Conservation (phyloP, 2,329 filamentous ascomycete genomes). For the Phialophora expanda region DNA sequence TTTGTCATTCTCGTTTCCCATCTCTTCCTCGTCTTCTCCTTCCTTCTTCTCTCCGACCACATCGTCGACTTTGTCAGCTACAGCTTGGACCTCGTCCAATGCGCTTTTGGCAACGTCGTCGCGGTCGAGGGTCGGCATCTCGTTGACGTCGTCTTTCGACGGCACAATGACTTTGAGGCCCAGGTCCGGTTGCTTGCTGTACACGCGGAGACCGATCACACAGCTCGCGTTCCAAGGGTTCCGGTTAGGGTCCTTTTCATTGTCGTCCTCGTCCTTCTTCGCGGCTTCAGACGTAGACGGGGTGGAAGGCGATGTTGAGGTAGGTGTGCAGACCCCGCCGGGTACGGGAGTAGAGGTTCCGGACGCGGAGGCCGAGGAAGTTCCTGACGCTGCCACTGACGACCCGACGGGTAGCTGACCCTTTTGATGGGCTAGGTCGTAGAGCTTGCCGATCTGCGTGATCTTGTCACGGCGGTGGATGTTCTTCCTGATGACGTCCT, state of each 20-base stretch:
- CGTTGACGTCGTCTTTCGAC: slow-evolving; percentile 44
- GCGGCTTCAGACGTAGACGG: slow-evolving; percentile 40
- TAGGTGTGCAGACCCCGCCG: slow-evolving; percentile 41
- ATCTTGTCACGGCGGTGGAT: slow-evolving; percentile 76
- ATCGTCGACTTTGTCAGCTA: slow-evolving; percentile 27
- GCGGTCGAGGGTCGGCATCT: slow-evolving; percentile 51
- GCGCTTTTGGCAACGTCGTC: slow-evolving; percentile 44
- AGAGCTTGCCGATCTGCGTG: slow-evolving; percentile 54
- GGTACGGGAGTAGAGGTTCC: slow-evolving; percentile 21
- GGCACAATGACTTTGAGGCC: slow-evolving; percentile 59
- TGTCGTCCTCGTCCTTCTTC: slow-evolving; percentile 32
- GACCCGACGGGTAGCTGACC: slow-evolving; percentile 38
- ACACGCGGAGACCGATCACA: slow-evolving; percentile 65
- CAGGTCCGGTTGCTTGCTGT: slow-evolving; percentile 50
- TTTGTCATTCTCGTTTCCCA: neutral
- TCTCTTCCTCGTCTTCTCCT: slow-evolving; percentile 11
- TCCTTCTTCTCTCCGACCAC: slow-evolving; percentile 27
- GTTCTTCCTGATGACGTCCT: slow-evolving; percentile 68
- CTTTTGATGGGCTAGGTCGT: slow-evolving; percentile 55
- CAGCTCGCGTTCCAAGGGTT: slow-evolving; percentile 67
- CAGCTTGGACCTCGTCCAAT: slow-evolving; percentile 34
- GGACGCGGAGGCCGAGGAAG: slow-evolving; percentile 35
- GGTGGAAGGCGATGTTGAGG: slow-evolving; percentile 42
- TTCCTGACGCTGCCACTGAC: slow-evolving; percentile 2
- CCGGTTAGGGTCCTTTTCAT: slow-evolving; percentile 37